A percentile compares a stretch with the other conserved stretches of the same genome.
Evolutionary conservation across 1,139 yeast species (phyloP).

Genomic region (Scheffersomyces parashehatae): DNA sequence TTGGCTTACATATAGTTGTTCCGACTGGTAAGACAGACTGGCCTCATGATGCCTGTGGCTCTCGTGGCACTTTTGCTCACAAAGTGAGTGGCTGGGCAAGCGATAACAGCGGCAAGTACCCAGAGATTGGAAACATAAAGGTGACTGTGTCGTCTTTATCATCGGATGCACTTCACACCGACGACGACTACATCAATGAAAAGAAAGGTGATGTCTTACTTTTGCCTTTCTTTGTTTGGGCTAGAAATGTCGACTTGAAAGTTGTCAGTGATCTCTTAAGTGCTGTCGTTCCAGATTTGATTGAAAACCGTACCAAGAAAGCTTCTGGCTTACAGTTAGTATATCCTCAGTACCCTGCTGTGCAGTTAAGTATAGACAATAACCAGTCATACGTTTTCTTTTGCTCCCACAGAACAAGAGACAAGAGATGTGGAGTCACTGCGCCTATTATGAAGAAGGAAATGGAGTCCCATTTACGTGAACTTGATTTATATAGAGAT

Average conservation of each 20-base stretch:
- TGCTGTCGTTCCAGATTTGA: constrained; percentile 45
- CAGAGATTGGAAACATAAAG: constrained; percentile 34
- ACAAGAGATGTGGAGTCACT: constrained; percentile 89
- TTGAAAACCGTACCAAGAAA: constrained; percentile 22
- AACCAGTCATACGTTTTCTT: constrained; percentile 64
- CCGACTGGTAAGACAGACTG: constrained; percentile 87
- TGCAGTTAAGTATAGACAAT: constrained; percentile 20
- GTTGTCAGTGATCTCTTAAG: constrained; percentile 49
- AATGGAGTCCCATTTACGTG: constrained; percentile 71
- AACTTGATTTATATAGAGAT: constrained; percentile 72
- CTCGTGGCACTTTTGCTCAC: constrained; percentile 51
- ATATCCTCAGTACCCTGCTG: constrained; percentile 16
- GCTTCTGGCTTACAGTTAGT: constrained; percentile 7
- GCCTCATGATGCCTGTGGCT: constrained; percentile 72
- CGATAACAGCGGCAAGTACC: constrained; percentile 16
- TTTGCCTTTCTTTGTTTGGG: constrained; percentile 79
- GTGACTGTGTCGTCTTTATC: constrained; percentile 56
- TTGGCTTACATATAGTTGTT: constrained; percentile 69
- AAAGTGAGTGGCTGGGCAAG: constrained; percentile 51
- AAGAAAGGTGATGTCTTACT: constrained; percentile 59
- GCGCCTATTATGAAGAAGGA: constrained; percentile 90
- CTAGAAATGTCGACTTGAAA: constrained; percentile 49
- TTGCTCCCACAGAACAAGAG: constrained; percentile 90
- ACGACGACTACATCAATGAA: constrained; percentile 41
- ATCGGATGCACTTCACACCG: constrained; percentile 34